These are phyloP conservation scores for Paraconiothyrium brasiliense DNA, from an alignment of 2,329 filamentous ascomycete species.

Conservation along the genomic window DNA sequence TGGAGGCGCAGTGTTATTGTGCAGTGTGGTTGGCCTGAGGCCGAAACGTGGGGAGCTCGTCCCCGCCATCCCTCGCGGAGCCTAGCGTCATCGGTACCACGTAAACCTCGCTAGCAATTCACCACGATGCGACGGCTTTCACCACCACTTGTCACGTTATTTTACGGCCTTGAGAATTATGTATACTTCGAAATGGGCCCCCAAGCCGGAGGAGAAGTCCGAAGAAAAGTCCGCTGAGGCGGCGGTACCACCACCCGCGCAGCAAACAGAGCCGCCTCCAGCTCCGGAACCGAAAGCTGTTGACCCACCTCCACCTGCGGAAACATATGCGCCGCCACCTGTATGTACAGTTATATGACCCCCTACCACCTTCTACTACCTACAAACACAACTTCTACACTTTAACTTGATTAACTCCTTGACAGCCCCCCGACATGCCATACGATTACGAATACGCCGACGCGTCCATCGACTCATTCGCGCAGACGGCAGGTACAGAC, in stretches of 20 bases:
- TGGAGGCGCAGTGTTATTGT: no score
- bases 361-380: not conserved
- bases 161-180: slow-evolving; percentile 26
- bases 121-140: slow-evolving; percentile 4
- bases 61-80: slow-evolving; percentile 14
- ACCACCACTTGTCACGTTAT: slow-evolving; percentile 5
- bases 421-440: slow-evolving; percentile 28
- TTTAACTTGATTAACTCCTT: slow-evolving; percentile 14
- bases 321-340: slow-evolving; percentile 23
- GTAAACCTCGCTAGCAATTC: slow-evolving; percentile 10
- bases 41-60: slow-evolving; percentile 14
- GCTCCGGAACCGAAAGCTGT: slow-evolving; percentile 11
- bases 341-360: slow-evolving; percentile 12
- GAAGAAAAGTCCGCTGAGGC: slow-evolving; percentile 20
- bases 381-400: not conserved
- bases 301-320: slow-evolving; percentile 24
- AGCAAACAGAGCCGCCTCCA: slow-evolving; percentile 2
- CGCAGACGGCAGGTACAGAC: slow-evolving; percentile 60
- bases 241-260: slow-evolving; percentile 12
- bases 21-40: not conserved
- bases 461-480: slow-evolving; percentile 55
- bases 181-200: slow-evolving; percentile 47
- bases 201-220: slow-evolving; percentile 24
- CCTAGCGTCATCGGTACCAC: slow-evolving; percentile 14
- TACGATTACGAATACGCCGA: slow-evolving; percentile 43